Evolutionary conservation across 129 eudicot species (phyloP).

Genomic region (Centrapalus pauciflorus): DNA sequence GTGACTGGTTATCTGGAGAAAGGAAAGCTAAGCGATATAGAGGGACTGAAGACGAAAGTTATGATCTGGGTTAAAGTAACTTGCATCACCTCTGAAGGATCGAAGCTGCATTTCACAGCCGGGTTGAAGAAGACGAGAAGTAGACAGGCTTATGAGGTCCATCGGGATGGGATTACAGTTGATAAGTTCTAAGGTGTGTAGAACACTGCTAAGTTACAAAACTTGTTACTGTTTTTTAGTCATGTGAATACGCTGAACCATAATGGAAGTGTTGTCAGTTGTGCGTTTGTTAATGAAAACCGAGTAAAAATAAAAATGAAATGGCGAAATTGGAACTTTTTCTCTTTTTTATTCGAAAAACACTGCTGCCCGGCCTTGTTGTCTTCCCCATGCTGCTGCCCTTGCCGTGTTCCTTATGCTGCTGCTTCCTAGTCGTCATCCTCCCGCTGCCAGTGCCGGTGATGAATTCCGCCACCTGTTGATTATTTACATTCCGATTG

Average conservation of each 20-base stretch:
- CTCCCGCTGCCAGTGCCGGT: too few relatives aligned
- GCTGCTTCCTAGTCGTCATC: too few relatives aligned
- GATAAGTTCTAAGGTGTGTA: constrained; percentile 52
- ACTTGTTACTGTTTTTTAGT: not conserved
- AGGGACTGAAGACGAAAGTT: constrained; percentile 86
- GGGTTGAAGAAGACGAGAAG: constrained; percentile 72
- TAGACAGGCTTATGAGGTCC: constrained; percentile 74
- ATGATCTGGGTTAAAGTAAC: constrained; percentile 81
- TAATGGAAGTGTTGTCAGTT: constrained; percentile 7
- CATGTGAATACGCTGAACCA: not conserved
- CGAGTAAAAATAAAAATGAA: too few relatives aligned
- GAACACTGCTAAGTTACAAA: not conserved
- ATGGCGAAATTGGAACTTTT: too few relatives aligned
- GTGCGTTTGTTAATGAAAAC: too few relatives aligned
- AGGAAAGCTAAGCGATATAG: constrained; percentile 73
- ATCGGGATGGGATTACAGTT: constrained; percentile 58
- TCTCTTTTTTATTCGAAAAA: too few relatives aligned
- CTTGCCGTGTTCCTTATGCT: too few relatives aligned
- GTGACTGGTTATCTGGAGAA: constrained; percentile 85
- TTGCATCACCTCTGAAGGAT: constrained; percentile 54
- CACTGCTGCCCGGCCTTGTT: too few relatives aligned
- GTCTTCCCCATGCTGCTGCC: too few relatives aligned
- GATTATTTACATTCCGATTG: too few relatives aligned
- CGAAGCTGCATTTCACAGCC: constrained; percentile 70
- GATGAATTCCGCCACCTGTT: too few relatives aligned